Percentiles rank a stretch among this genome's conserved stretches.
phyloP scores from a whole-genome alignment of 331 rosid species.

The Saraca asoca region DNA sequence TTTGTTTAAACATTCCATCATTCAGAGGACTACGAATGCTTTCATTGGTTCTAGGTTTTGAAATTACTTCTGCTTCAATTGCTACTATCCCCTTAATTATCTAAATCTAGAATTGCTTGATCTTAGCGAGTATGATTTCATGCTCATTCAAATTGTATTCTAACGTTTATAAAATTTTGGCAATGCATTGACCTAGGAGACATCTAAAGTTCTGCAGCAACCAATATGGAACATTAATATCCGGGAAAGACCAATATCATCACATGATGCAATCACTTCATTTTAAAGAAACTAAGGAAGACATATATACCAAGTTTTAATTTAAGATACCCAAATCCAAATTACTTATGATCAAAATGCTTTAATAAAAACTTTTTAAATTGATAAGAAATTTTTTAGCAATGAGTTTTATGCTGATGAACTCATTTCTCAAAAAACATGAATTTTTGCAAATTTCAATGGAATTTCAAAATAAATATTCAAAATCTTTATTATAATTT shows the following conservation, averaged over 20 bases:
- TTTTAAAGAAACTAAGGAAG: neutral
- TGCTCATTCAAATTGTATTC: conserved; percentile 22
- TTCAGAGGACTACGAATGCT: conserved; percentile 84
- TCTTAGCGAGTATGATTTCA: conserved; percentile 78
- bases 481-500: too few species aligned
- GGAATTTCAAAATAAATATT: too few species aligned
- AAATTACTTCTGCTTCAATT: conserved; percentile 91
- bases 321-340: too few species aligned
- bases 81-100: conserved; percentile 87
- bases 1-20: conserved; percentile 32
- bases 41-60: conserved; percentile 94
- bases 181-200: conserved; percentile 22
- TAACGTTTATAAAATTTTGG: neutral
- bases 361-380: too few species aligned
- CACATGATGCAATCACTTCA: neutral
- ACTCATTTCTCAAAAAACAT: too few species aligned
- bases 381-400: too few species aligned
- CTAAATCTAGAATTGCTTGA: conserved; percentile 84
- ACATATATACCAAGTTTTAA: neutral
- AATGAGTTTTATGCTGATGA: too few species aligned
- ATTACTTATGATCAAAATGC: too few species aligned
- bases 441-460: too few species aligned
- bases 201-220: neutral
- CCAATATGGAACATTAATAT: neutral
- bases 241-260: neutral